Base-by-base conservation (phyloP, 805 yeast species). In the Maudiozyma pseudohumilis region DNA sequence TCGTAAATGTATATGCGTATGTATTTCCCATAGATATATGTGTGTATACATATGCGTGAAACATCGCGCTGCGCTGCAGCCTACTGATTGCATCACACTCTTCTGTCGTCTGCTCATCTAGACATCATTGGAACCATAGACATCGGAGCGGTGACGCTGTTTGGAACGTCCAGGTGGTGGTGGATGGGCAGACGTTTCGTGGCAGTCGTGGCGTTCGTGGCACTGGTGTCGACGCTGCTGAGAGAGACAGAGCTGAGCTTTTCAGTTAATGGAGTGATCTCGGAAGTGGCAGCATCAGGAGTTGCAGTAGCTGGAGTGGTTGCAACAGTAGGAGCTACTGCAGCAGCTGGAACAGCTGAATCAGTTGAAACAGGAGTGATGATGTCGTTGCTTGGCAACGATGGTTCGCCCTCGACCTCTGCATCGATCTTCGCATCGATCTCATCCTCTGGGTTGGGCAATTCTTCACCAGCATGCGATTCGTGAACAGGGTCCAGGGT, bases 81-180 rank as follows among this genome's bases (percentile, higher is more conserved):
- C n/a, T n/a, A n/a, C n/a, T n/a, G n/a, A n/a, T n/a, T n/a, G n/a
- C n/a, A n/a, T n/a, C n/a, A n/a, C n/a, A n/a, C n/a, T n/a, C n/a
- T n/a, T n/a, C n/a, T n/a, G n/a, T n/a, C n/a, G n/a, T n/a, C 27
- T 13, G 17, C 26, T 16, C 30, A 43, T 9, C 44, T 37, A n/a
- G 44, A 40, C 23, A 40, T 32, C 30, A 47, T 31, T 12, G 53
- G 40, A 30, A 54, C 44, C 21, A 45, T 40, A 2, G 53, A 44
- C 22, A 41, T 28, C 18, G 38, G 34, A 2, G 41, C 30, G 1
- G 38, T 41, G 2, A 48, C 42, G 28, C 49, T 45, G n/a, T 36
- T 38, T 1, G 49, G 35, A n/a, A 49, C 43, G 23, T 45, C 50
- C 34, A 49, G 32, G 36, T 49, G 53, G 25, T 49, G 45, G 28